Percentiles rank a stretch among this genome's conserved stretches.
Conservation (phyloP, 2,329 filamentous ascomycete genomes). For the Emericellopsis atlantica region DNA sequence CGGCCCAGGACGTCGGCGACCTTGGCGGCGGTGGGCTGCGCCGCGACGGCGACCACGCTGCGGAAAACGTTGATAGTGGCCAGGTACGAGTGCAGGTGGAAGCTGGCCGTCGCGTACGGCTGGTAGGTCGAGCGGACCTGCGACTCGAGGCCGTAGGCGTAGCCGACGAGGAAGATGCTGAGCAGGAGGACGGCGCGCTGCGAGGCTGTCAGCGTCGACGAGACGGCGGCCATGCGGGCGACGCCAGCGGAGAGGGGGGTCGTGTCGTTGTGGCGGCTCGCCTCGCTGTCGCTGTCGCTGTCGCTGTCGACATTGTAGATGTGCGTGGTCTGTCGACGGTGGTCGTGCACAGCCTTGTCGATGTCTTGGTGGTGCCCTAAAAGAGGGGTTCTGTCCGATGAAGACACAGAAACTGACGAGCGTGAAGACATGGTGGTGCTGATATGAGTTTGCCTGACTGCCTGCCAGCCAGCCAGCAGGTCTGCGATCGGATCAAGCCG, state of each 20-base stretch:
- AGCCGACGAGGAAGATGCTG: slow-evolving; percentile 46
- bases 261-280: neutral
- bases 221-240: slow-evolving; percentile 35
- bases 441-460: too few relatives aligned
- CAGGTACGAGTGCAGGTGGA: slow-evolving; percentile 38
- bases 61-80: slow-evolving; percentile 46
- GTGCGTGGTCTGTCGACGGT: neutral
- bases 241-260: slow-evolving; percentile 25
- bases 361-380: neutral
- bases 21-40: slow-evolving; percentile 45
- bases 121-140: slow-evolving; percentile 38
- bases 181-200: slow-evolving; percentile 40
- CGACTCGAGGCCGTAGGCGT: slow-evolving; percentile 45
- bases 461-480: too few relatives aligned
- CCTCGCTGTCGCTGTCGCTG: neutral
- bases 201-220: slow-evolving; percentile 26
- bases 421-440: too few relatives aligned
- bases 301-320: neutral
- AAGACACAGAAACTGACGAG: neutral
- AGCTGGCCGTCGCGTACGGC: slow-evolving; percentile 39
- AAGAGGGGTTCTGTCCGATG: neutral
- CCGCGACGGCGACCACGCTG: slow-evolving; percentile 45
- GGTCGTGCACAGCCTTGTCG: neutral
- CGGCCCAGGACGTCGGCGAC: slow-evolving; percentile 52
- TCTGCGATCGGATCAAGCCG: too few relatives aligned